Base-by-base conservation (phyloP, 2,329 filamentous ascomycete genomes). In the Emergomyces orientalis region DNA sequence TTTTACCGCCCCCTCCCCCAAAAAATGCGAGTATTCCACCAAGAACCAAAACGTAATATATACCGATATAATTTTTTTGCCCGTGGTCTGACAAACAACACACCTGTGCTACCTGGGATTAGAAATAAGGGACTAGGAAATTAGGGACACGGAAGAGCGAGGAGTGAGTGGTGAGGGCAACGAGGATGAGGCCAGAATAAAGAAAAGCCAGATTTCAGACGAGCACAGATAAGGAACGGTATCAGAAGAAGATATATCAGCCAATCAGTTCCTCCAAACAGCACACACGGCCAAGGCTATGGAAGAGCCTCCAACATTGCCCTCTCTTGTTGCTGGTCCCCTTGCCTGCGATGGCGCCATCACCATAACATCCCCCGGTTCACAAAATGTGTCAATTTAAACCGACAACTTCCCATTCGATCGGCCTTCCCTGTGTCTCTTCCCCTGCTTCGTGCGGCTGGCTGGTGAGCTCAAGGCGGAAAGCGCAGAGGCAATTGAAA, bases 161-260 rank as follows among this genome's bases (percentile, higher is more conserved):
- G n/a, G 41, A 19, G 22, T 22, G 8, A 25, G 2, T 19, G 43
- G 6, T 13, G 45, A 47, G n/a, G n/a, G n/a, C 2, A 22, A 7
- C 14, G 41, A 43, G n/a, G n/a, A 47, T n/a, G n/a, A 47, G 43
- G n/a, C n/a, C 19, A 22, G 54, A 22, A n/a, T n/a, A n/a, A n/a
- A n/a, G n/a, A n/a, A n/a, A n/a, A n/a, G n/a, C n/a, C 19, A 22
- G 54, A 22, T 57, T 11, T 37, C 27, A 39, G 41, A n/a, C 8
- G 17, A 9, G 9, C 71, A 63, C 74, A 69, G 30, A 37, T 27
- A 34, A 60, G 2, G 27, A 41, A 25, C 30, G 14, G 52, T n/a
- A 55, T n/a, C 27, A 37, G 22, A 55, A 55, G 17, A 37, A 22
- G 27, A 55, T 55, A 55, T 37, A n/a, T n/a, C 52, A 57, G 41